A percentile compares a stretch with the other conserved stretches of the same genome.
phyloP scores from a whole-genome alignment of 2,329 filamentous ascomycete species.

The Dactylellina drechsleri region DNA sequence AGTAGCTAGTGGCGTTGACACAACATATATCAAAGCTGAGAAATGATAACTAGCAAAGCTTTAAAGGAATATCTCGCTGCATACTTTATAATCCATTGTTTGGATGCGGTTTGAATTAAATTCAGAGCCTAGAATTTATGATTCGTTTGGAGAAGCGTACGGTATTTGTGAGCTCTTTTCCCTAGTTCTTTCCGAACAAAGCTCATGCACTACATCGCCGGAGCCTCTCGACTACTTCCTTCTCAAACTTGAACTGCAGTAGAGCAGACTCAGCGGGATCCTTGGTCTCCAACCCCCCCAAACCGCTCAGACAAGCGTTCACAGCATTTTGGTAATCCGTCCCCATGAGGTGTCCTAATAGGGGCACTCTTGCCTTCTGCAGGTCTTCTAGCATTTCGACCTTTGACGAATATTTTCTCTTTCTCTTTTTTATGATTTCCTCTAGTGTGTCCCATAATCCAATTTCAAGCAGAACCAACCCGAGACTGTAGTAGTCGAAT shows the following conservation, averaged over 20 bases:
- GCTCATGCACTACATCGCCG: conserved; percentile 17
- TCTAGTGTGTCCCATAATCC: conserved; percentile 30
- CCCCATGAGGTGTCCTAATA: conserved; percentile 24
- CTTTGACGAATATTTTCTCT: conserved; percentile 4
- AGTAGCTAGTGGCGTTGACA: too few species aligned
- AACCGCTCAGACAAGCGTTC: conserved; percentile 17
- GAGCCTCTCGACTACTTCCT: conserved; percentile 27
- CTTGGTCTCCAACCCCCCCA: neutral
- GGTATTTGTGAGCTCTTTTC: too few species aligned
- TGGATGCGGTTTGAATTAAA: too few species aligned
- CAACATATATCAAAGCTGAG: too few species aligned
- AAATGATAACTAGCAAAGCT: too few species aligned
- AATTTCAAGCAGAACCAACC: conserved; percentile 37
- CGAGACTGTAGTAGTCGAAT: conserved; percentile 39
- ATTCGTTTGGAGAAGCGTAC: too few species aligned
- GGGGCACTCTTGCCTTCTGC: conserved; percentile 3
- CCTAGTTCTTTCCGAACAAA: too few species aligned
- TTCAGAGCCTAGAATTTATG: too few species aligned
- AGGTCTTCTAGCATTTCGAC: conserved; percentile 17
- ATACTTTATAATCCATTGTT: too few species aligned
- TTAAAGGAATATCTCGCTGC: too few species aligned
- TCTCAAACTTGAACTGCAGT: conserved; percentile 34
- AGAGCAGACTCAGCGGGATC: neutral
- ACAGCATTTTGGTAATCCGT: conserved; percentile 36
- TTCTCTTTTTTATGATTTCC: neutral